Evolutionary conservation across 202 grass and related monocot genomes (phyloP).

Genomic region (Schoenoplectus tabernaemontani): DNA sequence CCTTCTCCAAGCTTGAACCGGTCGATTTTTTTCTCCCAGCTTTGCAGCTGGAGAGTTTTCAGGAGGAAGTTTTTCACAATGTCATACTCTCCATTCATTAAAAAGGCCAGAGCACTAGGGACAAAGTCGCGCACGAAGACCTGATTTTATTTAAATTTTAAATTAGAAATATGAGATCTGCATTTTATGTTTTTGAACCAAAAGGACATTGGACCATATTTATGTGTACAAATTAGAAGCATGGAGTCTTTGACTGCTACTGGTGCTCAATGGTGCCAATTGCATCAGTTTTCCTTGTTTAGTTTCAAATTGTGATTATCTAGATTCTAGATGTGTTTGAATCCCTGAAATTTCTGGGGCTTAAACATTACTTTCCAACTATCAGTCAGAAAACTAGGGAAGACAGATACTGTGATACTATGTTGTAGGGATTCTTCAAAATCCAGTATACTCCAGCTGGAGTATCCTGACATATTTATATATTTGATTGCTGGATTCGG

Average conservation of each 20-base stretch:
- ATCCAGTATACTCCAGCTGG: no score
- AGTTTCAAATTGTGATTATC: background rate
- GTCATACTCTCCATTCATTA: conserved; percentile 84
- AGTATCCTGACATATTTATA: no score
- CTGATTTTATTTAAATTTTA: conserved; percentile 29
- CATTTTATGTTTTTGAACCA: background rate
- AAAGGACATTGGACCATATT: background rate
- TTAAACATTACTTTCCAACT: background rate
- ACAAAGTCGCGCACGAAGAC: conserved; percentile 91
- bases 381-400: background rate
- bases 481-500: no score
- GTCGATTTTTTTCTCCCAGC: conserved; percentile 80
- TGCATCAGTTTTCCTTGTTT: background rate
- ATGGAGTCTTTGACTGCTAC: no score
- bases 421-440: no score
- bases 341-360: background rate
- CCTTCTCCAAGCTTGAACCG: conserved; percentile 91
- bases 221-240: no score
- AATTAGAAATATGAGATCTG: background rate
- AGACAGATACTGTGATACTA: background rate
- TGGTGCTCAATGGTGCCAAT: background rate
- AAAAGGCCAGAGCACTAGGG: conserved; percentile 79
- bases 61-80: conserved; percentile 93
- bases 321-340: background rate
- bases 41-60: conserved; percentile 79